Evolutionary conservation across 2,329 filamentous ascomycete genomes (phyloP).

Genomic region (Colletotrichum shisoi): DNA sequence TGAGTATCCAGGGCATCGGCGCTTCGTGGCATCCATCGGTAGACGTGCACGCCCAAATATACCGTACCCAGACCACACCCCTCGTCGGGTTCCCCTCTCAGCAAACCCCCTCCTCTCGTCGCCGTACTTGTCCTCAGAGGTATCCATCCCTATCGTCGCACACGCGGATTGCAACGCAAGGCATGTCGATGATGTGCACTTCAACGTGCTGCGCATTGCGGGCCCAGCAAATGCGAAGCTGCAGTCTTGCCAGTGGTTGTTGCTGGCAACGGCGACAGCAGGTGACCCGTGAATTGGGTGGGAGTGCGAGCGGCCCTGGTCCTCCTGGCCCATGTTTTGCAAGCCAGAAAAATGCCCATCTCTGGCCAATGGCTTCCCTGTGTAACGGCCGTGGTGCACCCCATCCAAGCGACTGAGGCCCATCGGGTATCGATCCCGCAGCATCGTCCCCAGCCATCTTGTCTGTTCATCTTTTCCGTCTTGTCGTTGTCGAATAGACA

Average conservation of each 20-base stretch:
- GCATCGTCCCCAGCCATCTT: not conserved
- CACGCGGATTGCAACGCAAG: slow-evolving; percentile 18
- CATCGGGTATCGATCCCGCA: slow-evolving; percentile 20
- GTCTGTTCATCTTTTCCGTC: slow-evolving; percentile 9
- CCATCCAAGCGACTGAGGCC: slow-evolving; percentile 19
- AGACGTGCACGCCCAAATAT: not conserved
- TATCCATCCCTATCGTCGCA: slow-evolving; percentile 8
- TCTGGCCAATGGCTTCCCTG: slow-evolving; percentile 23
- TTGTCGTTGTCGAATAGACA: not conserved
- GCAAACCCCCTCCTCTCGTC: not conserved
- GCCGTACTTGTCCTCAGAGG: not conserved
- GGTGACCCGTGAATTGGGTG: slow-evolving; percentile 32
- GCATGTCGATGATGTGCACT: slow-evolving; percentile 20
- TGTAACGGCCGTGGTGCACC: slow-evolving; percentile 20
- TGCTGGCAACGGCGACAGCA: slow-evolving; percentile 27
- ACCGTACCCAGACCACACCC: slow-evolving; percentile 1
- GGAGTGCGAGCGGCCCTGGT: slow-evolving; percentile 23
- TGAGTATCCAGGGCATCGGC: not conserved
- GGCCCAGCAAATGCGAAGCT: slow-evolving; percentile 13
- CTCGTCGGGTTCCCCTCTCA: not conserved
- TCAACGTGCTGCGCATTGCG: slow-evolving; percentile 19
- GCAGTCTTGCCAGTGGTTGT: not conserved
- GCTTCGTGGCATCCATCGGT: slow-evolving; percentile 7
- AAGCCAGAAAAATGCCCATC: slow-evolving; percentile 13
- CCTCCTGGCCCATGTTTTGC: slow-evolving; percentile 16